Evolutionary conservation across 1,284 basidiomycete genomes (phyloP), one percentile per base, ranked within the genome.

Genomic region (Irpex rosettiformis): DNA sequence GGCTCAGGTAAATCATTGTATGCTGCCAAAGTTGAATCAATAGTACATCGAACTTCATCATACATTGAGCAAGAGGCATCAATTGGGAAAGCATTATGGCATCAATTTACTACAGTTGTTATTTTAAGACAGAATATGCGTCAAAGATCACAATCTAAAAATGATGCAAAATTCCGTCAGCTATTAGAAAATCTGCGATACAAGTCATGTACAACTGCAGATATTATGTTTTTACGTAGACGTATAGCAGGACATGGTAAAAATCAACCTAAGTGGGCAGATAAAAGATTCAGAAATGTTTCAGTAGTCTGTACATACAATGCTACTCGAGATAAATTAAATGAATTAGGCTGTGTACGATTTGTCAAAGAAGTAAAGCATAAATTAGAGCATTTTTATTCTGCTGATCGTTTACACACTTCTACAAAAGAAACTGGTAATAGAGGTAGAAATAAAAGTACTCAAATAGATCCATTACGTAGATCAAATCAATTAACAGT

Each of bases 121-220:
- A 65, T 70, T 4, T 56, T 70, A 10, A 53, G 64, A 3, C 18
- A 66, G 30, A 68, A 69, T 54, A 69, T 69, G 75, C 13, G 74
- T 3, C 75, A 77, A 54, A 60, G 52, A 4, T 56, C 21, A 0
- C 57, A 66, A 28, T 62, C 63, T 6, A 7, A 25, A 2, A 63
- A 68, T 0, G 74, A 77, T 64, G 22, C 22, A 0, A 63, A 61
- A 25, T 66, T 76, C 5, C 54, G 71, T 16, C 61, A 28, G 0
- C 69, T 70, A 0, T 54, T 78, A 1, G 65, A 64, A n/a, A 75
- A 74, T 52, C 70, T 76, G 72, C 28, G 70, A 3, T 75, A 74
- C 60, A 67, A 64, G 24, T 58, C 66, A 0, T 77, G 75, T 53
- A 75, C 72, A 1, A 2, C 33, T 0, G 67, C 66, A 6, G 74